Conservation (phyloP, 441 rosid species). For the Populus tomentosa region DNA sequence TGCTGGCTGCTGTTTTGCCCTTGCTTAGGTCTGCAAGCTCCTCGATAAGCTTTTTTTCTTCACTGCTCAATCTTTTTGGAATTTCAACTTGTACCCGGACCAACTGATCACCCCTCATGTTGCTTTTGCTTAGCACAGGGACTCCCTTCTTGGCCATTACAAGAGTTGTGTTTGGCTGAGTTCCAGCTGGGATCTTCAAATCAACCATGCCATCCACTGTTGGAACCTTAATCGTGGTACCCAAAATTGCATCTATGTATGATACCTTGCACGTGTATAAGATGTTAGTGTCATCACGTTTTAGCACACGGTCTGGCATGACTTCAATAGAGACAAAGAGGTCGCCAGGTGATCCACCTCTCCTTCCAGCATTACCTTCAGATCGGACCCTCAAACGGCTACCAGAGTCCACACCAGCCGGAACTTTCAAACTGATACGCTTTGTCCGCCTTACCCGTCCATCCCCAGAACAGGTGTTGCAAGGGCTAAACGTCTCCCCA, state of each 20-base stretch:
- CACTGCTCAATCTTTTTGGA: conserved; percentile 79
- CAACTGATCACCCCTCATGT: conserved; percentile 91
- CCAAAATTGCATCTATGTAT: conserved; percentile 83
- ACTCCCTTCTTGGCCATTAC: conserved; percentile 94
- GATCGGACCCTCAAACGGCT: conserved; percentile 89
- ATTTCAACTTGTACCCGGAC: conserved; percentile 95
- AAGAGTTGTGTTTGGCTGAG: conserved; percentile 87
- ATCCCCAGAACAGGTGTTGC: conserved; percentile 82
- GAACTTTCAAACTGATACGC: conserved; percentile 87
- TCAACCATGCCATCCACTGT: conserved; percentile 93
- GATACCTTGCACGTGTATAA: conserved; percentile 83
- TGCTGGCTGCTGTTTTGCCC: conserved; percentile 64
- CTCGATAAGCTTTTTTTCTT: conserved; percentile 79
- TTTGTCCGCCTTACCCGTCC: conserved; percentile 84
- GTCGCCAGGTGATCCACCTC: conserved; percentile 90
- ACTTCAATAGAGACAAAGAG: conserved; percentile 84
- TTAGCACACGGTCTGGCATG: conserved; percentile 78
- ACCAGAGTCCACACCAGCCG: conserved; percentile 90
- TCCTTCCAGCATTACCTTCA: conserved; percentile 91
- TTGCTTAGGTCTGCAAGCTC: conserved; percentile 89
- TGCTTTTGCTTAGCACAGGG: conserved; percentile 78
- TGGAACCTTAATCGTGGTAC: conserved; percentile 80
- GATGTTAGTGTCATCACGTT: conserved; percentile 80
- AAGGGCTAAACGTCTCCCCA: conserved; percentile 75
- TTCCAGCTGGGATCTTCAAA: conserved; percentile 86